Conservation (phyloP, 1,284 basidiomycete genomes). For the Coriolopsis trogii region DNA sequence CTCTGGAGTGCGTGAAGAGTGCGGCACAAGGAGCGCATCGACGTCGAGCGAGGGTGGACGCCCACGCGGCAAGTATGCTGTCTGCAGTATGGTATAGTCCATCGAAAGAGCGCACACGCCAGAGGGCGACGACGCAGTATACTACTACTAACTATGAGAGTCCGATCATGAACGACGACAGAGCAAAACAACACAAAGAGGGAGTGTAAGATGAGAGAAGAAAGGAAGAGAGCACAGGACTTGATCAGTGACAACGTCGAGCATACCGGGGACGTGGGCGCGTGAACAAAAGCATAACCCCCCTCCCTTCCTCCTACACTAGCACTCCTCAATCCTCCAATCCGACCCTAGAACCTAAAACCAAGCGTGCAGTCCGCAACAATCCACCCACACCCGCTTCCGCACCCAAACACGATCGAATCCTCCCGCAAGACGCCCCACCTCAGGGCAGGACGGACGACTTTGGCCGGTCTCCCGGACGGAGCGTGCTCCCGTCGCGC, state of each 20-base stretch:
- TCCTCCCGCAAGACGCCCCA: background rate
- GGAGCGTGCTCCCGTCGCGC: constrained; percentile 36
- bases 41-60: no score
- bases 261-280: constrained; percentile 1
- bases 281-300: constrained; percentile 9
- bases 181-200: constrained; percentile 22
- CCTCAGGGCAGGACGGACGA: constrained; percentile 49
- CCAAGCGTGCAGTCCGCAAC: background rate
- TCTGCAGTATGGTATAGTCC: background rate
- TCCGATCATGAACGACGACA: constrained; percentile 23
- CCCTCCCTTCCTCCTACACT: background rate
- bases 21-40: no score
- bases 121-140: constrained; percentile 4
- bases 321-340: background rate
- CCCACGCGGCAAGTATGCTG: no score
- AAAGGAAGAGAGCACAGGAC: background rate
- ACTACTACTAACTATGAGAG: constrained; percentile 16
- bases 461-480: constrained; percentile 41
- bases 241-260: constrained; percentile 8
- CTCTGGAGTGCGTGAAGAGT: no score
- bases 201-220: background rate
- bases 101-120: background rate
- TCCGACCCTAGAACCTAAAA: background rate
- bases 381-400: background rate
- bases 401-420: background rate